Evolutionary conservation across 139 green algal genomes (phyloP).

Genomic region (Edaphochlamys debaryana): DNA sequence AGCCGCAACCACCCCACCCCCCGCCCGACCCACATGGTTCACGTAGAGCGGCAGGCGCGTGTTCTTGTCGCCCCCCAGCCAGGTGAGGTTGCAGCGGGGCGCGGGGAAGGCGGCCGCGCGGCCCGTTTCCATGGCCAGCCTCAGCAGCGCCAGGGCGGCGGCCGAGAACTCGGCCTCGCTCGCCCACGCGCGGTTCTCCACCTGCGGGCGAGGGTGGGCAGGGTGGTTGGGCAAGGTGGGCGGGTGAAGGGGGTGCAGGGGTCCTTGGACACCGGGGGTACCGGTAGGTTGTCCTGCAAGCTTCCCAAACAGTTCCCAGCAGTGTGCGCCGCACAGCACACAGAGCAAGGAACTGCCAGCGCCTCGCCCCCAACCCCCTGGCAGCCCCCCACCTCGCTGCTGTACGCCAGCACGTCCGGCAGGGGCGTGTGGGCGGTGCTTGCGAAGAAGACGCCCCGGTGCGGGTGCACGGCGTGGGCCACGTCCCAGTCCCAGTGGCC

Average conservation of each 20-base stretch:
- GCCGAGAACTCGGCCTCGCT: neutral
- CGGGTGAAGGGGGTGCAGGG: too few relatives aligned
- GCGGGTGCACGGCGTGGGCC: constrained; percentile 22
- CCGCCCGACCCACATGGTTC: neutral
- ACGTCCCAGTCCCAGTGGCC: constrained; percentile 45
- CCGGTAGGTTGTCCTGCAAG: too few relatives aligned
- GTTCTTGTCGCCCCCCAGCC: neutral
- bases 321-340: too few relatives aligned
- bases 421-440: neutral
- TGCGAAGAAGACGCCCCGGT: constrained; percentile 45
- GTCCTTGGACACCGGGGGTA: too few relatives aligned
- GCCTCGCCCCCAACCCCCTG: too few relatives aligned
- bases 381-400: neutral
- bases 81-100: constrained; percentile 26
- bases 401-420: constrained; percentile 5
- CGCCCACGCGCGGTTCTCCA: neutral
- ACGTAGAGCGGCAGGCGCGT: constrained; percentile 21
- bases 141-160: constrained; percentile 6
- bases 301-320: too few relatives aligned
- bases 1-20: neutral
- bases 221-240: too few relatives aligned
- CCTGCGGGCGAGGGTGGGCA: neutral
- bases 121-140: constrained; percentile 33
- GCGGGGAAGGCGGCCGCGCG: constrained; percentile 15
- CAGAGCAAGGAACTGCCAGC: too few relatives aligned